Evolutionary conservation across 805 yeast genomes (phyloP).

Genomic region (Yamadazyma insecticola): DNA sequence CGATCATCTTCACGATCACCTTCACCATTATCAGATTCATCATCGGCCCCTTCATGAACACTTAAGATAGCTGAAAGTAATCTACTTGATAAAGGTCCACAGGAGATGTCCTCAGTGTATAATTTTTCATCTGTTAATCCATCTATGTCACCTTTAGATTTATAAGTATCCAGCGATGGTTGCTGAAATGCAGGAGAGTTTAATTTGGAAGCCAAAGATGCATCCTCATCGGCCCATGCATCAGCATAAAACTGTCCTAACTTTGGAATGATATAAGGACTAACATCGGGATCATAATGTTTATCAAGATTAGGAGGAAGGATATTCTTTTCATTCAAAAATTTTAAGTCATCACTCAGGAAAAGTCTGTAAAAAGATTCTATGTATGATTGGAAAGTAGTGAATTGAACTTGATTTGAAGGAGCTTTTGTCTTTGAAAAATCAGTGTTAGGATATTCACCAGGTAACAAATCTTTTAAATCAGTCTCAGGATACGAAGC

Average conservation of each 20-base stretch:
- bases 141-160: constrained; percentile 58
- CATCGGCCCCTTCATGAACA: constrained; percentile 27
- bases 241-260: constrained; percentile 80
- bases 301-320: constrained; percentile 48
- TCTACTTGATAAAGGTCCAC: constrained; percentile 89
- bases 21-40: constrained; percentile 14
- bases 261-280: constrained; percentile 78
- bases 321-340: constrained; percentile 59
- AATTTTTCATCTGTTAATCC: constrained; percentile 55
- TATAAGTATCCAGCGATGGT: constrained; percentile 37
- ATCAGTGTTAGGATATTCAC: constrained; percentile 81
- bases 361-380: constrained; percentile 81
- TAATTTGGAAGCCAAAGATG: constrained; percentile 37
- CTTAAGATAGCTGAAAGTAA: constrained; percentile 74
- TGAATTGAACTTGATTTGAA: constrained; percentile 85
- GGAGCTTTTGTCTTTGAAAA: constrained; percentile 69
- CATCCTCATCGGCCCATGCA: constrained; percentile 83
- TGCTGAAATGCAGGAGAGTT: constrained; percentile 46
- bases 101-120: constrained; percentile 71
- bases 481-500: constrained; percentile 85
- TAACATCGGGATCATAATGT: constrained; percentile 59
- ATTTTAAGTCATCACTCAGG: constrained; percentile 75
- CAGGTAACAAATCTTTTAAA: constrained; percentile 73
- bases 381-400: constrained; percentile 78
- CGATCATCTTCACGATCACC: constrained; percentile 18